A percentile compares a stretch with the other conserved stretches of the same genome.
phyloP scores from a whole-genome alignment of 1,284 basidiomycete species.

The Melampsora occidentalis region DNA sequence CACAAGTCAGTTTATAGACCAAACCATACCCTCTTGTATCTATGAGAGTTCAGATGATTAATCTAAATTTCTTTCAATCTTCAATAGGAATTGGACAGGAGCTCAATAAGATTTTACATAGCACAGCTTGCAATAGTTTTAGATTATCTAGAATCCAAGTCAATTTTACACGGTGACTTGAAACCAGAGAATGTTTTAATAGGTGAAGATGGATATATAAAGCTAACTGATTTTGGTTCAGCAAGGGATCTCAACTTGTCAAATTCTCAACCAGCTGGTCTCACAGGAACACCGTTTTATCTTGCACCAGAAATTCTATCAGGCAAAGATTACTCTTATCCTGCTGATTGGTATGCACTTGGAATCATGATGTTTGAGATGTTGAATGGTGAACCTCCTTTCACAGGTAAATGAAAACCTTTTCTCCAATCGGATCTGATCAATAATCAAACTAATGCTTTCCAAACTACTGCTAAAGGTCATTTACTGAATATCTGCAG shows the following conservation, averaged over 20 bases:
- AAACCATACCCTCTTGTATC: too few relatives aligned
- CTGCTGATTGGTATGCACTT: not conserved
- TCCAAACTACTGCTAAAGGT: too few relatives aligned
- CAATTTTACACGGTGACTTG: not conserved
- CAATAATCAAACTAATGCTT: too few relatives aligned
- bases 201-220: slow-evolving; percentile 5
- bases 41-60: too few relatives aligned
- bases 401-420: not conserved
- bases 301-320: not conserved
- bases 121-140: not conserved
- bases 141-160: not conserved
- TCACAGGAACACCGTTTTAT: not conserved
- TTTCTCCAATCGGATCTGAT: not conserved
- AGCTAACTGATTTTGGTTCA: not conserved
- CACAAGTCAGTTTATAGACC: too few relatives aligned
- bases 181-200: not conserved
- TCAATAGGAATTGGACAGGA: not conserved
- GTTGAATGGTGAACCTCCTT: not conserved
- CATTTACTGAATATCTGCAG: too few relatives aligned
- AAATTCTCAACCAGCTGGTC: not conserved
- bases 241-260: not conserved
- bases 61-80: too few relatives aligned
- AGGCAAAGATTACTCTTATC: not conserved
- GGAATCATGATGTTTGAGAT: not conserved
- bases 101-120: not conserved